phyloP scores from a whole-genome alignment of 441 rosid species.

The Sinapis alba region DNA sequence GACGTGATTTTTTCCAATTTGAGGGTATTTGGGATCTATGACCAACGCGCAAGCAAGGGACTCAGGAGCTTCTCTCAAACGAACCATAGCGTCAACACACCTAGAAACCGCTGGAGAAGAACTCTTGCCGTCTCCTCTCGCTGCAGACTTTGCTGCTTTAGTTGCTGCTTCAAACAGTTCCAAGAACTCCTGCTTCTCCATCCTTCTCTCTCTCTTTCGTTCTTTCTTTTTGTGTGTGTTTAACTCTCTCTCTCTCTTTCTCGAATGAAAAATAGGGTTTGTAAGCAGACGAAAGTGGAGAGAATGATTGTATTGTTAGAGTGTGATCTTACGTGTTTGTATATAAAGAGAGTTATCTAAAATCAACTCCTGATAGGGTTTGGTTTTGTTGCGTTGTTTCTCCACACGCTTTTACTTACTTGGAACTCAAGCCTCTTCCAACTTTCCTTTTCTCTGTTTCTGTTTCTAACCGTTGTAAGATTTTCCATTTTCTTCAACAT shows the following conservation, averaged over 20 bases:
- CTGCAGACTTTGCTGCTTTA: no score
- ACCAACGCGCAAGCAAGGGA: slow-evolving; percentile 4
- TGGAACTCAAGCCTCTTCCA: not conserved
- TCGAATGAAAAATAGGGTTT: not conserved
- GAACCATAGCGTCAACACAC: no score
- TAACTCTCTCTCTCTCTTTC: not conserved
- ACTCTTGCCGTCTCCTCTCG: no score
- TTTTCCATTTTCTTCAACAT: not conserved
- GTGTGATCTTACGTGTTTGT: not conserved
- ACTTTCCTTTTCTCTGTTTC: not conserved
- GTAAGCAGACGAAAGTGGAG: not conserved
- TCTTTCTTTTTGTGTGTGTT: no score
- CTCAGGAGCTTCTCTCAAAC: slow-evolving; percentile 15
- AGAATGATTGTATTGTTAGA: not conserved
- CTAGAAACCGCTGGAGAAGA: no score
- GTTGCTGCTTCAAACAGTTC: not conserved
- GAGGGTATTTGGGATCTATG: not conserved
- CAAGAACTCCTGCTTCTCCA: slow-evolving; percentile 24
- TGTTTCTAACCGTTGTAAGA: not conserved
- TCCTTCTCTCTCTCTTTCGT: not conserved
- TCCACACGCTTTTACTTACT: not conserved
- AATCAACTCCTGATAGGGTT: not conserved
- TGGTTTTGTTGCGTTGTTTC: not conserved
- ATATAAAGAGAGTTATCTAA: no score
- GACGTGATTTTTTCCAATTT: not conserved